Evolutionary conservation across 768 basidiomycete species (phyloP), one percentile per base, ranked within the genome.

Genomic region (Russula griseocarnosa): DNA sequence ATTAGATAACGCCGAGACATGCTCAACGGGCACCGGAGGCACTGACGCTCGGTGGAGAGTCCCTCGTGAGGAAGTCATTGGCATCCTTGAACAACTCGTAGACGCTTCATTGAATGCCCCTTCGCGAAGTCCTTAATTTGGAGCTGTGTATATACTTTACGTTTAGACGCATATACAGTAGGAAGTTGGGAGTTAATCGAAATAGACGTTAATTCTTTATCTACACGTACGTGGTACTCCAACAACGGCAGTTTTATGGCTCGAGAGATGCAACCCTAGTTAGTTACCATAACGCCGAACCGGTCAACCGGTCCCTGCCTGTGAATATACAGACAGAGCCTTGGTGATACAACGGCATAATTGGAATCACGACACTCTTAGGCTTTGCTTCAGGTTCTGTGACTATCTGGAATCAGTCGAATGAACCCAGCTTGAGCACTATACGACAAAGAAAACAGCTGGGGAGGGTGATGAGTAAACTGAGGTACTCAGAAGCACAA

Each of bases 21-120:
- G 83, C 55, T 84, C 83, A 61, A 87, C 86, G 46, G 84, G 86
- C 62, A 80, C 79, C 32, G 86, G 81, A 73, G 87, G 86, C n/a
- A 91, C 89, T 50, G 89, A 90, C 73, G 90, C 87, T 53, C 83
- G 79, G 75, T 92, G 91, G 90, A 79, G 77, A 65, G 64, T 83
- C 46, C 72, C 75, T 13, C 73, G 74, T 1, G 73, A 68, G 56
- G 77, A 75, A 10, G 79, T 79, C 30, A 34, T 75, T 24, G 47
- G 67, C 24, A 72, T 77, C 55, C 71, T 82, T 50, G 66, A 60
- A 71, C 67, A 75, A 64, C 73, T 79, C 42, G 75, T 72, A 30
- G 63, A 53, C 6, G 61, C 59, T 40, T n/a, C 34, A 14, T 42
- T 55, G 36, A 62, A 26, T 32, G 30, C 51, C 24, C 51, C 54